Conservation (phyloP, 371 early-diverging fungal genomes). For the Saksenaea oblongispora region DNA sequence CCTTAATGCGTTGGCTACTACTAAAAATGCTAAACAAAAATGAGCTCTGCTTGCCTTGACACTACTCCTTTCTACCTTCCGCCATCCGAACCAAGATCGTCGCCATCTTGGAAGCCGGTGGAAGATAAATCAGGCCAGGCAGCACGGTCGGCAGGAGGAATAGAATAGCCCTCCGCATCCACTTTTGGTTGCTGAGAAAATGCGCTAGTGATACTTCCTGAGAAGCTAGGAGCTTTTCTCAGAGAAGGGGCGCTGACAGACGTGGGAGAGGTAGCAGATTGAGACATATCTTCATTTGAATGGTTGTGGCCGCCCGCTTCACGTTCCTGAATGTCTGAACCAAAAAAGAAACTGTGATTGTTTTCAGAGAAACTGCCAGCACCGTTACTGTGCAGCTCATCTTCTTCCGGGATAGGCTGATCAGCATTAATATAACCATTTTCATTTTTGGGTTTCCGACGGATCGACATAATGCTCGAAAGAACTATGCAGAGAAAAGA, state of each 20-base stretch:
- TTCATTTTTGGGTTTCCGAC: slow-evolving; percentile 34
- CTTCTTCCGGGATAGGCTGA: slow-evolving; percentile 13
- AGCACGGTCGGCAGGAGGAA: slow-evolving; percentile 55
- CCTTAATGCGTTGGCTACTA: slow-evolving; percentile 23
- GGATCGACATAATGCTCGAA: slow-evolving; percentile 32
- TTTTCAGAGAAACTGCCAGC: slow-evolving; percentile 6
- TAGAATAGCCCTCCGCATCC: slow-evolving; percentile 53
- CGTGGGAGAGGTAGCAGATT: slow-evolving; percentile 21
- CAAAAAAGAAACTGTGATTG: slow-evolving; percentile 11
- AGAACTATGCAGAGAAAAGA: slow-evolving; percentile 19
- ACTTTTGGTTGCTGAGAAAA: slow-evolving; percentile 26
- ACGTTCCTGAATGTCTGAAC: not conserved
- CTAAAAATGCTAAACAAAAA: slow-evolving; percentile 19
- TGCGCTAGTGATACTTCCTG: slow-evolving; percentile 27
- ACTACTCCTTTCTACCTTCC: slow-evolving; percentile 13
- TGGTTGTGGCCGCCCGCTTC: not conserved
- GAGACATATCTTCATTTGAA: slow-evolving; percentile 6
- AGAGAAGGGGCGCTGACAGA: slow-evolving; percentile 21
- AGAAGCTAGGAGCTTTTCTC: slow-evolving; percentile 29
- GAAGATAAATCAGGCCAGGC: slow-evolving; percentile 38
- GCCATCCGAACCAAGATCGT: slow-evolving; percentile 21
- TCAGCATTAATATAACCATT: slow-evolving; percentile 19
- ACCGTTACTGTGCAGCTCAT: slow-evolving; percentile 12
- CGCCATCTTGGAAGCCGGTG: not conserved
- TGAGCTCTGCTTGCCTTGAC: not conserved